Base-by-base conservation (phyloP, 2,329 filamentous ascomycete genomes). In the Blastomyces emzantsi region DNA sequence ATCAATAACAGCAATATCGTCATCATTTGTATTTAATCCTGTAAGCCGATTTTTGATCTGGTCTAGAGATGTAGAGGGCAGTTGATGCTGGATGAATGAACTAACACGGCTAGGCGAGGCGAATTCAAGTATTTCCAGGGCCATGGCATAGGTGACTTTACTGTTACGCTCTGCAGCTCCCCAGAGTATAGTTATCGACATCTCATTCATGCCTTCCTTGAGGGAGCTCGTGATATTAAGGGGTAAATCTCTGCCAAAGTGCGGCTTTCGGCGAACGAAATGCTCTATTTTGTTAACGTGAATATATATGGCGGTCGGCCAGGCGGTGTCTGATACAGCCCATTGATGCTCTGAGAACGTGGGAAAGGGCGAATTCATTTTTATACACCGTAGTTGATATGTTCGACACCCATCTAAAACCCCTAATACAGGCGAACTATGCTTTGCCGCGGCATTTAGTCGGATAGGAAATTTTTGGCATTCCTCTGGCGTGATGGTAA, bases 161-260 rank as follows among this genome's bases (percentile, higher is more conserved):
- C 19, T 61, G 55, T 13, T 25, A 67, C 67, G 67, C 81, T 75
- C 64, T 52, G 70, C 62, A 69, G 70, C 61, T 78, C 77, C 66
- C 57, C 57, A 60, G 69, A 84, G 69, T 36, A 80, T 68, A 56
- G 77, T 73, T 7, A 92, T 72, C 4, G 80, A 76, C 2, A 96
- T 71, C 0, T 70, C 73, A 69, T 96, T 96, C 6, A 73, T 70
- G 0, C 90, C 90, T 19, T 75, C 68, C 9, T 70, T 72, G 5
- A 95, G 67, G 25, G 83, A 73, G 0, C 73, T 66, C 1, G 90
- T 92, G 30, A 96, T 77, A 68, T 96, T 90, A 6, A 90, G 78
- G 0, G 92, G 87, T 9, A 91, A 74, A 69, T 95, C 90, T 68
- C 87, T 90, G 13, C 87, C 87, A 70, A 92, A 83, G 66, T 94